Base-by-base conservation (phyloP, 2,329 filamentous ascomycete genomes). In the Arthrobotrys conoides region DNA sequence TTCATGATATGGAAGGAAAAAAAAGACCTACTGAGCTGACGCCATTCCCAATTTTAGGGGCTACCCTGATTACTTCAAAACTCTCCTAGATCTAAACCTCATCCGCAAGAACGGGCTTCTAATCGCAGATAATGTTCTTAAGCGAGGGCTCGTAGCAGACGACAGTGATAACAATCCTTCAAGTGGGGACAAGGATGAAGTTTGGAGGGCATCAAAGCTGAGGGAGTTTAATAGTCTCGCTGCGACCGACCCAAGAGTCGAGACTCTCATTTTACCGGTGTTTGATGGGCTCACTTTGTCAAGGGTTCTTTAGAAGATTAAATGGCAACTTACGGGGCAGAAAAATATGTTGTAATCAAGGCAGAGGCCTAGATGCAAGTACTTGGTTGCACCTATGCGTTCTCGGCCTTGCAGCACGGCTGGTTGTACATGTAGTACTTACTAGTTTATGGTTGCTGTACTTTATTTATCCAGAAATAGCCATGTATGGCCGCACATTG, bases 61-160 rank as follows among this genome's bases (percentile, higher is more conserved):
- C 27, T 82, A 82, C 53, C 20, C 76, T 14, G 46, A 64, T 3
- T 81, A 80, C 46, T 68, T 81, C 22, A 49, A 80, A 14, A 65
- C 65, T 4, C 44, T 80, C 8, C 76, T 82, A 48, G 66, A 76
- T 18, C 49, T 76, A 4, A 70, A 75, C 5, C 84, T 89, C 33
- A 84, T 89, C 51, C 84, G 86, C 0, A 82, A 84, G 8, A 87
- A 86, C 6, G 88, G 87, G 0, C 83, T 89, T 70, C 87, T 89
- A 72, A 83, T 89, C 12, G 87, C 87, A 0, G 88, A 89, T 82
- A 89, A 89, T 71, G 85, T 87, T 51, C 84, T 89, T 24, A 86
- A 86, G 1, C 83, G 84, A 3, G 88, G 85, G 5, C 83, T 87
- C 14, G 86, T 89, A 2, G 87, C 86, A 48, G 85, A 86, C 44